Percentiles rank a stretch among this genome's conserved stretches.
phyloP scores from a whole-genome alignment of 768 basidiomycete genomes.

The Trametes meyenii region DNA sequence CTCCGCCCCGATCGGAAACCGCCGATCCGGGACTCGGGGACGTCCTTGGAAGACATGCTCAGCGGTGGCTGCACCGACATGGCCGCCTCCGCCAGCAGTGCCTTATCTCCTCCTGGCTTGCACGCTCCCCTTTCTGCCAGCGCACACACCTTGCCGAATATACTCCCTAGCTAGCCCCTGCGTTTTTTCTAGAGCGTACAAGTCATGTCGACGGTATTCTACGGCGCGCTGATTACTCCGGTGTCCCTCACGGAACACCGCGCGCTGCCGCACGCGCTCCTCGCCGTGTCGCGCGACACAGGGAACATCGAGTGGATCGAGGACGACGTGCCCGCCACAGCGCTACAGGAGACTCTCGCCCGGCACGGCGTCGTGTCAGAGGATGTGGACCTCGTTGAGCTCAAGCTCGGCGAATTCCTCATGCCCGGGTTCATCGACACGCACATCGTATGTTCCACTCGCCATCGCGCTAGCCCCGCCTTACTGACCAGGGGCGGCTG shows the following conservation, averaged over 20 bases:
- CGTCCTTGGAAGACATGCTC: not conserved
- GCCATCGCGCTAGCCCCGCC: not conserved
- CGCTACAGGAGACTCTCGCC: slow-evolving; percentile 53
- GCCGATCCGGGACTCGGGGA: slow-evolving; percentile 1
- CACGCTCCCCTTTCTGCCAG: not conserved
- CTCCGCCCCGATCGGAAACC: not conserved
- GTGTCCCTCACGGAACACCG: slow-evolving; percentile 44
- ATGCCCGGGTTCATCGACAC: slow-evolving; percentile 93
- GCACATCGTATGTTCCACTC: slow-evolving; percentile 66
- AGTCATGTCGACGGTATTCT: slow-evolving; percentile 47
- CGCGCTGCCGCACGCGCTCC: slow-evolving; percentile 53
- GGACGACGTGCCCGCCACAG: slow-evolving; percentile 51
- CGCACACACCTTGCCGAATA: not conserved
- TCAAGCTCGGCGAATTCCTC: slow-evolving; percentile 58
- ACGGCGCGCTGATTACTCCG: slow-evolving; percentile 63
- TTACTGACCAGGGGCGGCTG: not conserved
- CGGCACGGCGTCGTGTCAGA: slow-evolving; percentile 49
- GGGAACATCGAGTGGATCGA: slow-evolving; percentile 77
- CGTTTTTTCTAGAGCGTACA: not conserved
- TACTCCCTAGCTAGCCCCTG: not conserved
- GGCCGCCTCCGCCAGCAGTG: not conserved
- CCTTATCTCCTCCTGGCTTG: slow-evolving; percentile 4
- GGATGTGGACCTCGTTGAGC: slow-evolving; percentile 40
- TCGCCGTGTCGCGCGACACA: slow-evolving; percentile 48
- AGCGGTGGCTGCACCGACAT: not conserved